Conservation (phyloP, 2,329 filamentous ascomycete species). For the Colletotrichum graminicola region DNA sequence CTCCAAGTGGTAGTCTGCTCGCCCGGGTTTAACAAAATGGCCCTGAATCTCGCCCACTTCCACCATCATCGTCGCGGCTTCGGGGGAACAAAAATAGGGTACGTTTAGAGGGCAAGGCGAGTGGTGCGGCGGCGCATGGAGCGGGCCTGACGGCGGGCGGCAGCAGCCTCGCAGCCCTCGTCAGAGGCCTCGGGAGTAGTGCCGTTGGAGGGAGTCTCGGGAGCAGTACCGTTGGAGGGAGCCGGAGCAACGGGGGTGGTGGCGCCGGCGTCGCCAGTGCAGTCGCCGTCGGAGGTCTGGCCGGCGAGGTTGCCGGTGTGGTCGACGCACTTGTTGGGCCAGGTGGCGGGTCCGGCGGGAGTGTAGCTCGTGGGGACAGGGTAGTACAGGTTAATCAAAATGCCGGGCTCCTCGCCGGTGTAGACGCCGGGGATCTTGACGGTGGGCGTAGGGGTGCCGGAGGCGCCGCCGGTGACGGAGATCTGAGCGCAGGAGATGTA, state of each 20-base stretch:
- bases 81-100: background rate
- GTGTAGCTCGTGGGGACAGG: conserved; percentile 50
- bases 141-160: conserved; percentile 36
- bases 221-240: conserved; percentile 22
- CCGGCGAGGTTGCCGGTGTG: conserved; percentile 53
- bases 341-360: conserved; percentile 50
- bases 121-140: conserved; percentile 31
- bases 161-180: conserved; percentile 32
- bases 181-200: conserved; percentile 6
- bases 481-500: conserved; percentile 54
- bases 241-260: conserved; percentile 24
- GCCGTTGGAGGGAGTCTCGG: conserved; percentile 41
- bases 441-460: conserved; percentile 47
- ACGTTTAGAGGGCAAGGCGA: conserved; percentile 27
- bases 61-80: background rate
- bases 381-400: conserved; percentile 53
- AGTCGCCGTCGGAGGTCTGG: conserved; percentile 52
- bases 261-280: conserved; percentile 46
- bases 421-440: conserved; percentile 52
- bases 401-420: conserved; percentile 50
- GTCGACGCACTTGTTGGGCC: conserved; percentile 53
- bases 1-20: background rate
- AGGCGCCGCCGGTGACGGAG: conserved; percentile 50
- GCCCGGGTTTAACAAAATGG: background rate
- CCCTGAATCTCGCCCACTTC: conserved; percentile 3